Evolutionary conservation across 257 asterid species (phyloP), one percentile per base, ranked within the genome.

Genomic region (Solanum corneliomulleri): DNA sequence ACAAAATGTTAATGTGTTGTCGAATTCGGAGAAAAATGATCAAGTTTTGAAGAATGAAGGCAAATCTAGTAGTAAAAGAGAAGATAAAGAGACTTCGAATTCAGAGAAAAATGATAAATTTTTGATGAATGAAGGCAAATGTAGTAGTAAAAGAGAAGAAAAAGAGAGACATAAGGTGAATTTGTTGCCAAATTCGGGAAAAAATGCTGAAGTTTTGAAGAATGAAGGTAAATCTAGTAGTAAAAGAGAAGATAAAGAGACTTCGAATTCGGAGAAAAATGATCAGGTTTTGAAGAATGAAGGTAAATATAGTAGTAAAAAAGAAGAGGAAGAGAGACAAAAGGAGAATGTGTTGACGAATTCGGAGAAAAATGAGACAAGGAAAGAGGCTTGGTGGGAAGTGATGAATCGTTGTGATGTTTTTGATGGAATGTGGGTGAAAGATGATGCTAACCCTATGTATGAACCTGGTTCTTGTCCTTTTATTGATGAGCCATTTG

Each of bases 391-490:
- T 16, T 80, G 68, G 85, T 80, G 85, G 85, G 85, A 80, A 80
- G 85, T 80, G 27, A 47, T 80, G 69, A 80, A 68, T 10, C 85
- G 92, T 29, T 96, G 98, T 88, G 97, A 96, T 76, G 91, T 96
- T 78, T 96, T 70, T 82, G 86, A 92, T 90, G 99, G 99, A 14
- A 89, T 94, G 89, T 96, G 99, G 98, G 96, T 93, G 89, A 94
- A 91, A 60, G 98, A 95, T 86, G 93, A 96, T 76, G 68, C 93
- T 10, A 87, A 87, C 89, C 98, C 98, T 27, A 93, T 92, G 64
- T 95, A 96, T 90, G 95, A 98, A 58, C 91, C 97, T 0, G 95
- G 94, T 84, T 95, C 98, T 15, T 96, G 99, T 87, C 98, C 98
- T 80, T 92, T 81, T 70, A 89, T 96, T 15, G 99, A 95, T 44